Evolutionary conservation across 2,329 filamentous ascomycete species (phyloP).

Genomic region (Colletotrichum viniferum): DNA sequence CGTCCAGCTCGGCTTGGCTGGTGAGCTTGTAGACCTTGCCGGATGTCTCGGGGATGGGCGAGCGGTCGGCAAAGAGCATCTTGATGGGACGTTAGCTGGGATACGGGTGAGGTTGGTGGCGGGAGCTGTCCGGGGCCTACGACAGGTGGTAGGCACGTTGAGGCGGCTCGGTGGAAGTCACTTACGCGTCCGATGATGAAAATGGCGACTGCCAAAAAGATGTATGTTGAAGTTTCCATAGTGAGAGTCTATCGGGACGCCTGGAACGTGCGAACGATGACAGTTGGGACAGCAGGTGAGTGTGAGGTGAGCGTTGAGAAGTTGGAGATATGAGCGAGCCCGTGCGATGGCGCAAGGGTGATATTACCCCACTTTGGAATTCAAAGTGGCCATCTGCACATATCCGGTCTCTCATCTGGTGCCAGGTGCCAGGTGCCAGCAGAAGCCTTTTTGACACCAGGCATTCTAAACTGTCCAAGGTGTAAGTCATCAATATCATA

Average conservation of each 20-base stretch:
- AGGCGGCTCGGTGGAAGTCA: neutral
- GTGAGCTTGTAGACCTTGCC: neutral
- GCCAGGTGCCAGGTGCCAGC: too few species aligned
- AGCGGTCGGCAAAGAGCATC: neutral
- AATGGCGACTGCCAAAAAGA: neutral
- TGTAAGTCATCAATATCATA: neutral
- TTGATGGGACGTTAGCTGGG: neutral
- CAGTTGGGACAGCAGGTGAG: neutral
- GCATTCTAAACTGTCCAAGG: too few species aligned
- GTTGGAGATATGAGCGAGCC: neutral
- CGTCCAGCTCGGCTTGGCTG: conserved; percentile 35
- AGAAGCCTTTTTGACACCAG: too few species aligned
- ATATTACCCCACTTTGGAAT: neutral
- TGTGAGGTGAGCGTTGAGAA: neutral
- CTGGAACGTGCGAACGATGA: neutral
- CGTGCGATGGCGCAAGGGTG: neutral
- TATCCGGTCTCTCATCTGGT: rapidly evolving
- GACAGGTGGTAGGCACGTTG: neutral
- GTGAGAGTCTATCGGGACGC: neutral
- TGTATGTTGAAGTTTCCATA: neutral
- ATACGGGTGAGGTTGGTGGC: neutral
- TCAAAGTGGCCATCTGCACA: neutral
- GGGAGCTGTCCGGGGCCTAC: neutral
- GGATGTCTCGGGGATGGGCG: neutral
- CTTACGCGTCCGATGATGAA: neutral